Evolutionary conservation across 345 rosid species (phyloP).

Genomic region (Limnanthes douglasii): DNA sequence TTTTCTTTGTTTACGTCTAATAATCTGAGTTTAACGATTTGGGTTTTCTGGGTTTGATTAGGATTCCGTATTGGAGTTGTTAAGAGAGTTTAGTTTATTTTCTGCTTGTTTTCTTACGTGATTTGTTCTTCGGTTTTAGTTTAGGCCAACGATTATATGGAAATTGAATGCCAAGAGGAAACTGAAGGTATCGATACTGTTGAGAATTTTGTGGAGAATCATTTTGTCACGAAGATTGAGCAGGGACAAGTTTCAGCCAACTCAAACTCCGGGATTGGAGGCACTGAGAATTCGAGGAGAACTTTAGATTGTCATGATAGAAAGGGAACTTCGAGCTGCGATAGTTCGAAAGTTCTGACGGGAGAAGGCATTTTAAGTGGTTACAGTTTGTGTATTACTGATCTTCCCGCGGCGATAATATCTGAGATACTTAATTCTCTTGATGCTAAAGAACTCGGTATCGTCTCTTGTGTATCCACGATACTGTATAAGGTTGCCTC

Average conservation of each 20-base stretch:
- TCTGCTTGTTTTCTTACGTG: too few species aligned
- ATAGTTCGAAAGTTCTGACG: conserved; percentile 18
- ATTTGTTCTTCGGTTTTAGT: too few species aligned
- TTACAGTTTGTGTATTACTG: conserved; percentile 32
- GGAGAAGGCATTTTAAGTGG: conserved; percentile 18
- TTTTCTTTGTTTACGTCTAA: too few species aligned
- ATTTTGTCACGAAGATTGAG: conserved; percentile 4
- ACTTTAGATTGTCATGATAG: conserved; percentile 10
- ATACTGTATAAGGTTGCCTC: conserved; percentile 53
- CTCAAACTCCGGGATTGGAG: conserved; percentile 8
- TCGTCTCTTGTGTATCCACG: conserved; percentile 76
- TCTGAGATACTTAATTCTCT: conserved; percentile 66
- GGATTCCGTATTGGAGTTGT: too few species aligned
- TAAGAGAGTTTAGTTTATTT: too few species aligned
- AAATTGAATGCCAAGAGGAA: conserved; percentile 58
- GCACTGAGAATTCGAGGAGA: conserved; percentile 15
- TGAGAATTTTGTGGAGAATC: conserved; percentile 11
- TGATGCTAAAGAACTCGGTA: conserved; percentile 75
- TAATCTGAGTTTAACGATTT: too few species aligned
- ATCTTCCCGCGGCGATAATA: conserved; percentile 71
- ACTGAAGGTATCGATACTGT: conserved; percentile 16
- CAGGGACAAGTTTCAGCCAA: conserved; percentile 7
- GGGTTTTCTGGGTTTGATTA: too few species aligned
- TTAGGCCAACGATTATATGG: too few species aligned
- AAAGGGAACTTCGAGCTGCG: conserved; percentile 12